A percentile compares a stretch with the other conserved stretches of the same genome.
Evolutionary conservation across 2,329 filamentous ascomycete genomes (phyloP).

Genomic region (Phyllachora maydis): DNA sequence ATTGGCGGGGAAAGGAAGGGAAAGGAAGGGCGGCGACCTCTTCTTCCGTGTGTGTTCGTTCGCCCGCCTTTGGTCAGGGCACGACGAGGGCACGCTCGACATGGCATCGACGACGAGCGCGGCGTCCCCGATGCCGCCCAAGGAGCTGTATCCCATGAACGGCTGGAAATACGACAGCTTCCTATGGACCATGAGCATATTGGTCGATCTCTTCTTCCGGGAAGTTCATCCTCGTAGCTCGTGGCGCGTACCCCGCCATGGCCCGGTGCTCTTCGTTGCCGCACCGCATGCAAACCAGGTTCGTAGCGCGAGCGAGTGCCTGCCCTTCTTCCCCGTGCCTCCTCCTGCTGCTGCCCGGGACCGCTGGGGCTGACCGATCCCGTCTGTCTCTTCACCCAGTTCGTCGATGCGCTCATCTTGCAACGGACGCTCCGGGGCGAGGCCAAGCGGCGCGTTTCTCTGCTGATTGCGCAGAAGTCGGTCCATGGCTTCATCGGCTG

Average conservation of each 20-base stretch:
- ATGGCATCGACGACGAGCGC: slow-evolving; percentile 6
- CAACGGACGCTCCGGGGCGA: slow-evolving; percentile 80
- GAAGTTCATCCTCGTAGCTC: slow-evolving; percentile 89
- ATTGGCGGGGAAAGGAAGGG: too few relatives aligned
- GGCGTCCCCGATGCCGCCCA: slow-evolving; percentile 11
- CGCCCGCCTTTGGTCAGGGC: too few relatives aligned
- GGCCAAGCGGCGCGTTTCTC: slow-evolving; percentile 71
- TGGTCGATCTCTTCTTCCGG: slow-evolving; percentile 93
- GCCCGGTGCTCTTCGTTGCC: slow-evolving; percentile 85
- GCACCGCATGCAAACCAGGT: slow-evolving; percentile 94
- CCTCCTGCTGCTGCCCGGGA: background rate
- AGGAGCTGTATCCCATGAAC: slow-evolving; percentile 48
- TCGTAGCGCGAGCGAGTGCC: slow-evolving; percentile 11
- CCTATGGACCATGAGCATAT: slow-evolving; percentile 56
- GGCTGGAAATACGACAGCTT: slow-evolving; percentile 61
- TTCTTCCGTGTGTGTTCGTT: too few relatives aligned
- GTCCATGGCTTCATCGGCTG: slow-evolving; percentile 86
- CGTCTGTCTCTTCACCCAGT: slow-evolving; percentile 28
- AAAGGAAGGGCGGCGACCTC: too few relatives aligned
- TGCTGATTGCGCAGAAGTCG: slow-evolving; percentile 88
- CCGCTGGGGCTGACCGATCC: slow-evolving; percentile 1
- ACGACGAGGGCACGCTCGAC: too few relatives aligned
- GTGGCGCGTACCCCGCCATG: slow-evolving; percentile 80
- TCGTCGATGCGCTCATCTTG: slow-evolving; percentile 85
- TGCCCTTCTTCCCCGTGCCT: background rate